Evolutionary conservation across 768 basidiomycete genomes (phyloP).

Genomic region (Agaricus blazei): DNA sequence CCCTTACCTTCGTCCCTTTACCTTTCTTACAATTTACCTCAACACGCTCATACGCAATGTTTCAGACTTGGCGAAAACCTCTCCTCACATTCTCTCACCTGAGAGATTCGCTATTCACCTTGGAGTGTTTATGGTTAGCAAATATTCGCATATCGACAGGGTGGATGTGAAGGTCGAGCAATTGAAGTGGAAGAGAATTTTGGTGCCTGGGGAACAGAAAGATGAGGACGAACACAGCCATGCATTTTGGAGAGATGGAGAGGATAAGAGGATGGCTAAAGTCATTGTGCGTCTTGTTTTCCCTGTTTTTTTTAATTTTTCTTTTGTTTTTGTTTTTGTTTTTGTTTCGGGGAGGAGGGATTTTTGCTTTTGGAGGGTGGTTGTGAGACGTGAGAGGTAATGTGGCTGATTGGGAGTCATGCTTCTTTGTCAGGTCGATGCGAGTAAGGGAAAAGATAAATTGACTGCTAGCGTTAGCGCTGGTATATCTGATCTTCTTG

Average conservation of each 20-base stretch:
- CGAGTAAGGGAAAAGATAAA: slow-evolving; percentile 53
- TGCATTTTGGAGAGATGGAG: slow-evolving; percentile 84
- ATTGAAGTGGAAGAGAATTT: slow-evolving; percentile 81
- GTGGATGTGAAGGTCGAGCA: slow-evolving; percentile 70
- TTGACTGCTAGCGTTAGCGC: slow-evolving; percentile 57
- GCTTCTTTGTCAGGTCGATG: slow-evolving; percentile 50
- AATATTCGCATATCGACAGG: slow-evolving; percentile 72
- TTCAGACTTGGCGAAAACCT: slow-evolving; percentile 80
- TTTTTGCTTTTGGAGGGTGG: neutral
- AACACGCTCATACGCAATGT: neutral
- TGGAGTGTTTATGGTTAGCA: slow-evolving; percentile 74
- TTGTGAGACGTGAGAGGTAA: neutral
- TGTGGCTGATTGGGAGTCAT: neutral
- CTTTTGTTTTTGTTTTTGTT: neutral
- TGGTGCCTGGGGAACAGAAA: slow-evolving; percentile 34
- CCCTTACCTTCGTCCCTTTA: neutral
- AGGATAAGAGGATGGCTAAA: slow-evolving; percentile 74
- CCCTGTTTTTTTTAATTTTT: slow-evolving; percentile 11
- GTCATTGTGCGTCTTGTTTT: slow-evolving; percentile 38
- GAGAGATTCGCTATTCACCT: slow-evolving; percentile 88
- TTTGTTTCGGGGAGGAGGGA: slow-evolving; percentile 5
- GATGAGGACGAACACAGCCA: slow-evolving; percentile 54
- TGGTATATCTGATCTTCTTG: slow-evolving; percentile 77
- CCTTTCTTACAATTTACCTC: neutral
- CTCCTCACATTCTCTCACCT: slow-evolving; percentile 78